These are phyloP conservation scores for Trypanosoma avium DNA, from an alignment of 208 protist species.

Conservation along the genomic window DNA sequence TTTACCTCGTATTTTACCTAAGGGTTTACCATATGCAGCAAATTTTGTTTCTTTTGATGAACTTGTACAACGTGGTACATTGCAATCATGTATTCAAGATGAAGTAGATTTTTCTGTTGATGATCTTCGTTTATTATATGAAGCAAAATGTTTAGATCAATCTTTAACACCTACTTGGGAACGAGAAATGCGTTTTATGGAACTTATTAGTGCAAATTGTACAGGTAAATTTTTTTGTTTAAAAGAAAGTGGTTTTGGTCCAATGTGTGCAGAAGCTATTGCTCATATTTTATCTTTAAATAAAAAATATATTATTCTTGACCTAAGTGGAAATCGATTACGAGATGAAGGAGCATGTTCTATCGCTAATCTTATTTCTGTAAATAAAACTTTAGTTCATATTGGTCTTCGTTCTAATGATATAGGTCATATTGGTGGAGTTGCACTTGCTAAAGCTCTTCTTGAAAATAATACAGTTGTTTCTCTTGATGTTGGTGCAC, in stretches of 20 bases:
- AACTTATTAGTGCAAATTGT: constrained; percentile 88
- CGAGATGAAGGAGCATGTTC: constrained; percentile 79
- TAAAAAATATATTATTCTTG: constrained; percentile 83
- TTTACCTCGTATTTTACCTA: constrained; percentile 76
- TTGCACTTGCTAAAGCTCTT: constrained; percentile 73
- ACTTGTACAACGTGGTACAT: constrained; percentile 57
- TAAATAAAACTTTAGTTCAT: constrained; percentile 81
- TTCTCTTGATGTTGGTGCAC: constrained; percentile 86
- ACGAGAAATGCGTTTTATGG: constrained; percentile 91
- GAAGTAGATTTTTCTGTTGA: constrained; percentile 73
- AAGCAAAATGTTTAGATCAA: constrained; percentile 88
- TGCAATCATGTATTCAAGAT: constrained; percentile 49
- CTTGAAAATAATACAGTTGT: constrained; percentile 90
- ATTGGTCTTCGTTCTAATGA: constrained; percentile 91
- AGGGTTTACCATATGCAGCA: constrained; percentile 81
- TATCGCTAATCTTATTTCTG: constrained; percentile 76
- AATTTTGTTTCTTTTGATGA: constrained; percentile 89
- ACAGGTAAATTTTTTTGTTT: constrained; percentile 87
- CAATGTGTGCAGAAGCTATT: constrained; percentile 69
- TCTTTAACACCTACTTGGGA: constrained; percentile 77
- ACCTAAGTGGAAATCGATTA: constrained; percentile 90
- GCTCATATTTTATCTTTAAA: constrained; percentile 80
- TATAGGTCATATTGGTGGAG: constrained; percentile 80
- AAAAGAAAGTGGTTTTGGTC: constrained; percentile 85
- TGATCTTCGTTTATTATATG: constrained; percentile 82